A percentile compares a stretch with the other conserved stretches of the same genome.
phyloP scores from a whole-genome alignment of 257 asterid genomes.

The Fraxinus cuspidata region DNA sequence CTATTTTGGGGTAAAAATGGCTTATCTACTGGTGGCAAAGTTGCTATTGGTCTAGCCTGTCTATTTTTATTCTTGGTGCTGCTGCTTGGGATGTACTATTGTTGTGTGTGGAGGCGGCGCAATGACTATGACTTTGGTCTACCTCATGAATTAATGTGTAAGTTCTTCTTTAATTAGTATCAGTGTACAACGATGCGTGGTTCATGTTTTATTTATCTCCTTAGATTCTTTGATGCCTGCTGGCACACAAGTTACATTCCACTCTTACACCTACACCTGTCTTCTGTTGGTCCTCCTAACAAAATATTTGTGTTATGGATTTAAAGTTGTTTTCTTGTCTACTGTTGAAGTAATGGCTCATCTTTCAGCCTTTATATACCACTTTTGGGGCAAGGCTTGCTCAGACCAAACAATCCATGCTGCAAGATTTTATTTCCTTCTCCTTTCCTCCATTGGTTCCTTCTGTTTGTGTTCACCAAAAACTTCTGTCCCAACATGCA shows the following conservation, averaged over 20 bases:
- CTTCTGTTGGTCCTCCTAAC: background rate
- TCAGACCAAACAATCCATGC: background rate
- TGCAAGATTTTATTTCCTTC: background rate
- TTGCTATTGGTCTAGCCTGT: slow-evolving; percentile 64
- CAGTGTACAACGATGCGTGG: background rate
- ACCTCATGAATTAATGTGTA: slow-evolving; percentile 77
- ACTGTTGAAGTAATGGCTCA: background rate
- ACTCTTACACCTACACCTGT: background rate
- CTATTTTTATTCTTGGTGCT: slow-evolving; percentile 47
- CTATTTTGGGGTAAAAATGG: slow-evolving; percentile 75
- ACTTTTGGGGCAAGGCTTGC: background rate
- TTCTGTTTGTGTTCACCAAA: background rate
- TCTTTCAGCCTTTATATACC: background rate
- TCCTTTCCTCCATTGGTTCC: background rate
- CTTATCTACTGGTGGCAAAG: slow-evolving; percentile 72
- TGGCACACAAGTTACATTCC: background rate
- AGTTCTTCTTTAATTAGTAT: slow-evolving; percentile 34
- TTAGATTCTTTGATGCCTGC: background rate
- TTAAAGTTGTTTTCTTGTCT: background rate
- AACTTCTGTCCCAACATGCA: background rate
- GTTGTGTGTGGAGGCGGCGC: slow-evolving; percentile 57
- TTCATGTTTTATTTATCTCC: background rate
- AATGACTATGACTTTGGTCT: slow-evolving; percentile 83
- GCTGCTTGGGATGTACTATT: slow-evolving; percentile 42
- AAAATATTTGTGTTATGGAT: background rate